Conservation (phyloP, 2,329 filamentous ascomycete species). For the Fusarium sp. region DNA sequence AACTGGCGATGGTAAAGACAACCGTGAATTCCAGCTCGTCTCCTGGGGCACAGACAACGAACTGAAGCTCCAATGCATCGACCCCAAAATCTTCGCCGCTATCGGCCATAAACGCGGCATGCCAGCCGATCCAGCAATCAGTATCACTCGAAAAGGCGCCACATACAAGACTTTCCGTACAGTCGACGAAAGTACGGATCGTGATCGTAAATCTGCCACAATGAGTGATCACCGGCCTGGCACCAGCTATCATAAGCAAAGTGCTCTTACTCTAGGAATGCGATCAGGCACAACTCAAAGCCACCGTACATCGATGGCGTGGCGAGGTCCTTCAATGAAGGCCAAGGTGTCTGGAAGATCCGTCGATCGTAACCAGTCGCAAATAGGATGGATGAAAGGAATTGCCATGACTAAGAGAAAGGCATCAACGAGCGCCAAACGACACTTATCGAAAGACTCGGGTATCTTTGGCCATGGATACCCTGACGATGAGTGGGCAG, state of each 20-base stretch:
- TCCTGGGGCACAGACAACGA: constrained; percentile 91
- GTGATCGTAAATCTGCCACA: constrained; percentile 66
- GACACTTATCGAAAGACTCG: constrained; percentile 62
- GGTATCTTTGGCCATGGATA: constrained; percentile 60
- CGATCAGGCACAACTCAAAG: constrained; percentile 45
- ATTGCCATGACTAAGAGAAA: constrained; percentile 69
- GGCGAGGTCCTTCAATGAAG: constrained; percentile 68
- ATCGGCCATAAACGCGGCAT: constrained; percentile 79
- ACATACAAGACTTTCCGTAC: constrained; percentile 86
- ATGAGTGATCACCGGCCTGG: constrained; percentile 68
- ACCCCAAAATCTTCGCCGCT: constrained; percentile 67
- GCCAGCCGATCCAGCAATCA: constrained; percentile 69
- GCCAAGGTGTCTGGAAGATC: constrained; percentile 56
- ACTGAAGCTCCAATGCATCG: constrained; percentile 78
- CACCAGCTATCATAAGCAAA: constrained; percentile 53
- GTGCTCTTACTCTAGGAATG: constrained; percentile 54
- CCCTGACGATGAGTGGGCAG: constrained; percentile 65
- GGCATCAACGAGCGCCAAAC: constrained; percentile 50
- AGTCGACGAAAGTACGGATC: constrained; percentile 65
- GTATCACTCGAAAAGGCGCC: constrained; percentile 83
- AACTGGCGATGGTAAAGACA: constrained; percentile 73
- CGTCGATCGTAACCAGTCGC: constrained; percentile 59
- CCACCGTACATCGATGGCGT: constrained; percentile 50
- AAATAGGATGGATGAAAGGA: constrained; percentile 75
- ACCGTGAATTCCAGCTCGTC: constrained; percentile 90